Percentiles rank a stretch among this genome's conserved stretches.
Conservation (phyloP, 2,329 filamentous ascomycete genomes). For the Fusarium cicatricum region DNA sequence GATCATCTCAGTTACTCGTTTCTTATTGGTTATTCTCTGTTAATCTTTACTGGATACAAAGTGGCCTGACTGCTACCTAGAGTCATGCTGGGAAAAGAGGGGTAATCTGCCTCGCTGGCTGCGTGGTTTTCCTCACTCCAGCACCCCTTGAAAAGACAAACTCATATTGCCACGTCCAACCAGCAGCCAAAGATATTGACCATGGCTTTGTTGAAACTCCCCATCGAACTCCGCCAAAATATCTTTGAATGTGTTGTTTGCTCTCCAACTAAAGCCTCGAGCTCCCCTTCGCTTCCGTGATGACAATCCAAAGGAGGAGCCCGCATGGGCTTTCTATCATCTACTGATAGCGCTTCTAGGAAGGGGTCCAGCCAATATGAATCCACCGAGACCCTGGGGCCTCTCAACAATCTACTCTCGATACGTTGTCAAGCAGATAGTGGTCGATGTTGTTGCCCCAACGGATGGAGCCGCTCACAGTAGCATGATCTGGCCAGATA, state of each 20-base stretch:
- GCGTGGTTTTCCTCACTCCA: too few species aligned
- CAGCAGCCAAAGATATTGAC: too few species aligned
- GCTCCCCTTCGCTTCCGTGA: conserved; percentile 8
- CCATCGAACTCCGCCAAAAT: conserved; percentile 6
- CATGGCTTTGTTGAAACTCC: not conserved
- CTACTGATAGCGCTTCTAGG: not conserved
- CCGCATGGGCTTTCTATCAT: not conserved
- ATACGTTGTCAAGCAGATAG: conserved; percentile 7
- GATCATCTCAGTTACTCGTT: too few species aligned
- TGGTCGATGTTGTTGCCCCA: conserved; percentile 4
- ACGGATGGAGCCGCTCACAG: conserved; percentile 5
- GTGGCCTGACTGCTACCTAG: too few species aligned
- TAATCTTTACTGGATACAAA: too few species aligned
- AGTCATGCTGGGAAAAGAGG: too few species aligned
- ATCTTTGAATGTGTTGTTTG: conserved; percentile 5
- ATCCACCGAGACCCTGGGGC: rapidly evolving
- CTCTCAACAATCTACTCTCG: too few species aligned
- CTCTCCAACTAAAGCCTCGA: not conserved
- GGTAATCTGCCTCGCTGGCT: too few species aligned
- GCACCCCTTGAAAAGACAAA: too few species aligned
- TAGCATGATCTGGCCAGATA: not conserved
- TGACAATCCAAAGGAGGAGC: too few species aligned
- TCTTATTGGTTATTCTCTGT: too few species aligned
- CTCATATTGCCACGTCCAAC: too few species aligned
- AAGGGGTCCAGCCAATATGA: not conserved